These are phyloP conservation scores for Saccharomyces pastorianus DNA, from an alignment of 1,139 yeast genomes.

Conservation along the genomic window DNA sequence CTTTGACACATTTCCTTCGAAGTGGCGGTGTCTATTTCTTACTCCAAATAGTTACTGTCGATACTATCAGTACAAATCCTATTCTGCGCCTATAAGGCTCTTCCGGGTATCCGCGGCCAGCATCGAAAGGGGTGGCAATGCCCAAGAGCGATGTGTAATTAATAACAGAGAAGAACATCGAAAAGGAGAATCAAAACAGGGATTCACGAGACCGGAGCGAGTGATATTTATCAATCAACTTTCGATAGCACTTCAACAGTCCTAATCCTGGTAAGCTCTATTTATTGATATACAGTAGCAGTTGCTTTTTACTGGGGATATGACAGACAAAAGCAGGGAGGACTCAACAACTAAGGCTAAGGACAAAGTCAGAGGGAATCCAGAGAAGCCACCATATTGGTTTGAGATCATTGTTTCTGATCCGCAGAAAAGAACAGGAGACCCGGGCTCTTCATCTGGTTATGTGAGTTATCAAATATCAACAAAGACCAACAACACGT, in stretches of 20 bases:
- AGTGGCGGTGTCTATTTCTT: too few relatives aligned
- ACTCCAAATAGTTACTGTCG: too few relatives aligned
- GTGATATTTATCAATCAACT: neutral
- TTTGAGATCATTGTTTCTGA: conserved; percentile 42
- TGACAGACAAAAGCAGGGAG: neutral
- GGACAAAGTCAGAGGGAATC: neutral
- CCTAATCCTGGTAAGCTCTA: neutral
- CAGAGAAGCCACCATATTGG: conserved; percentile 2
- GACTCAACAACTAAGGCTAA: neutral
- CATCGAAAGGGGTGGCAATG: neutral
- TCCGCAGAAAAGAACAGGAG: conserved; percentile 76
- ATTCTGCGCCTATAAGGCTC: too few relatives aligned
- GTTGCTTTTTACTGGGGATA: neutral
- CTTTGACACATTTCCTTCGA: too few relatives aligned
- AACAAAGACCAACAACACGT: conserved; percentile 47
- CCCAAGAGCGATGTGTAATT: neutral
- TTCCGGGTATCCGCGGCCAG: neutral
- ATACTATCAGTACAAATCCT: too few relatives aligned
- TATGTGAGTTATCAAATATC: conserved; percentile 73
- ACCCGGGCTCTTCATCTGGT: conserved; percentile 45
- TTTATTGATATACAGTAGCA: neutral
- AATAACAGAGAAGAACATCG: neutral
- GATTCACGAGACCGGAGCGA: neutral
- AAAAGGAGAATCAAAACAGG: neutral
- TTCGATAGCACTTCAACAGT: neutral